Evolutionary conservation across 1,284 basidiomycete species (phyloP).

Genomic region (Marasmius oreades): DNA sequence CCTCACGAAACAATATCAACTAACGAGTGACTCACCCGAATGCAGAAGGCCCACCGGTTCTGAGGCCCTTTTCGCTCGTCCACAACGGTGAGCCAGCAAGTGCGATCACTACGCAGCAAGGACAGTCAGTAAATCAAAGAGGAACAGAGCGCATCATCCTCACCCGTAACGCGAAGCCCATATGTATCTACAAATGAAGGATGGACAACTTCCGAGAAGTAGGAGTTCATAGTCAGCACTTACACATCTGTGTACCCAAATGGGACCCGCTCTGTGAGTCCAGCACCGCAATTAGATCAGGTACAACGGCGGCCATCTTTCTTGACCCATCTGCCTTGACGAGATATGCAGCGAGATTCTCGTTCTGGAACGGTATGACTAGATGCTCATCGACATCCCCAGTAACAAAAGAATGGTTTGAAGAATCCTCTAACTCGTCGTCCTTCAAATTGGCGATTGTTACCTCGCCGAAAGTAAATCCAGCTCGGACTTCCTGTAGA

Average conservation of each 20-base stretch:
- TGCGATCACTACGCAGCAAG: conserved; percentile 36
- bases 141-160: background rate
- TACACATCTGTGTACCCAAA: conserved; percentile 41
- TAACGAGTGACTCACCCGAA: conserved; percentile 22
- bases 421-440: conserved; percentile 42
- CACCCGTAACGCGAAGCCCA: conserved; percentile 41
- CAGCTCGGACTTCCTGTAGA: conserved; percentile 36
- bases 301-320: conserved; percentile 38
- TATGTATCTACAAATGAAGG: no score
- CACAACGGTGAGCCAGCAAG: conserved; percentile 52
- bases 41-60: conserved; percentile 38
- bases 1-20: background rate
- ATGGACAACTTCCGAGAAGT: no score
- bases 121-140: background rate
- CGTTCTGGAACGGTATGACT: conserved; percentile 55
- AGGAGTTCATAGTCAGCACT: no score
- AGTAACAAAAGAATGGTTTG: conserved; percentile 7
- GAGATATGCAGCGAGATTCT: conserved; percentile 47
- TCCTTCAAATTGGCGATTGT: conserved; percentile 39
- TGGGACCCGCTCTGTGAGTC: conserved; percentile 53
- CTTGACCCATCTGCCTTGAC: conserved; percentile 23
- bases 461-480: conserved; percentile 47
- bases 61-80: conserved; percentile 46
- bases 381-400: conserved; percentile 20
- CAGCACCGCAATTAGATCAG: conserved; percentile 54